A percentile compares a stretch with the other conserved stretches of the same genome.
These are phyloP conservation scores for Debaryomyces udenii DNA, from an alignment of 1,139 yeast species.

Conservation along the genomic window DNA sequence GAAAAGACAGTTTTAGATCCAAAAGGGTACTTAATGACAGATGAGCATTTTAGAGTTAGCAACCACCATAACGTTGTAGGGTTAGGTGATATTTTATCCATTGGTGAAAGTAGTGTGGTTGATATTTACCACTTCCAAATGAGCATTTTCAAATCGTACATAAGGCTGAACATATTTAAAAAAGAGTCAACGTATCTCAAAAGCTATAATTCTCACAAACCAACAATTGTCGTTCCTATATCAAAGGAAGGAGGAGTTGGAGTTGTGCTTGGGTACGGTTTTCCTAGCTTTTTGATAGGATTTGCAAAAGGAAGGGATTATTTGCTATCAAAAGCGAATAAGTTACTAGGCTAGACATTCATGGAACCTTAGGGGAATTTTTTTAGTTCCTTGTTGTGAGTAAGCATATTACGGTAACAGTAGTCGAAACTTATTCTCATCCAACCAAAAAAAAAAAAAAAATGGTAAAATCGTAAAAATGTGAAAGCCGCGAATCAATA, in stretches of 20 bases:
- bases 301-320: constrained; percentile 20
- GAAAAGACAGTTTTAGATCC: constrained; percentile 15
- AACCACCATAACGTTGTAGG: constrained; percentile 25
- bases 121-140: constrained; percentile 23
- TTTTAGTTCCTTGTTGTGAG: too few relatives aligned
- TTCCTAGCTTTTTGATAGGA: constrained; percentile 27
- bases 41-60: constrained; percentile 22
- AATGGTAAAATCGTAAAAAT: too few relatives aligned
- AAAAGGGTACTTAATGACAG: constrained; percentile 23
- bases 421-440: too few relatives aligned
- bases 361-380: too few relatives aligned
- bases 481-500: too few relatives aligned
- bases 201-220: constrained; percentile 4
- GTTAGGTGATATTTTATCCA: constrained; percentile 28
- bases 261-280: constrained; percentile 20
- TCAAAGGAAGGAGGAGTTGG: constrained; percentile 35
- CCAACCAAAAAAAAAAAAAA: too few relatives aligned
- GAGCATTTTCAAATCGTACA: constrained; percentile 15
- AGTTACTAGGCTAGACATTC: constrained; percentile 1
- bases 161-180: constrained; percentile 16
- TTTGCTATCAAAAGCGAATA: constrained; percentile 4
- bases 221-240: constrained; percentile 25
- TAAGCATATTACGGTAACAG: too few relatives aligned
- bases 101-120: constrained; percentile 19
- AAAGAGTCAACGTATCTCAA: neutral